Evolutionary conservation across 768 basidiomycete species (phyloP).

Genomic region (Candolleomyces aberdarensis): DNA sequence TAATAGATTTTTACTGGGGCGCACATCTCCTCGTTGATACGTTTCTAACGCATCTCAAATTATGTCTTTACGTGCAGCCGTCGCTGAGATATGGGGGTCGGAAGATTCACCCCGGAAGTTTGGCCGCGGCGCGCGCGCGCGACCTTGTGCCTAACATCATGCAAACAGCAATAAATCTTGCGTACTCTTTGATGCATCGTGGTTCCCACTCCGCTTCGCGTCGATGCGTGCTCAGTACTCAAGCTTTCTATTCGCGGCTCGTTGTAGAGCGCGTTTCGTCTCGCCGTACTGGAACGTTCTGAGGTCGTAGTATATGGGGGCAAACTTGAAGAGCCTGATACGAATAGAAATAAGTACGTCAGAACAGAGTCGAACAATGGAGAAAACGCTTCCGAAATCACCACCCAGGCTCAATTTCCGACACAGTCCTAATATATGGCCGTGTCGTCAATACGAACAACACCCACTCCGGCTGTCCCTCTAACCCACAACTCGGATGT

Average conservation of each 20-base stretch:
- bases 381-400: slow-evolving; percentile 21
- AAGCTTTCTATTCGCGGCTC: slow-evolving; percentile 53
- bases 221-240: slow-evolving; percentile 34
- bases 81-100: too few species aligned
- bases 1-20: too few species aligned
- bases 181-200: too few species aligned
- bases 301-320: slow-evolving; percentile 66
- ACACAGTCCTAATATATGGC: slow-evolving; percentile 88
- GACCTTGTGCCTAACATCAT: too few species aligned
- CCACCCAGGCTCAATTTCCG: slow-evolving; percentile 88
- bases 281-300: slow-evolving; percentile 63
- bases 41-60: too few species aligned
- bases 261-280: slow-evolving; percentile 61
- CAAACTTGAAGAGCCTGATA: slow-evolving; percentile 37
- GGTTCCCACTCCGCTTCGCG: too few species aligned
- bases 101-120: too few species aligned
- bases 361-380: too few species aligned
- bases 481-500: slow-evolving; percentile 85
- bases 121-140: too few species aligned
- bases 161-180: too few species aligned
- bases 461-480: slow-evolving; percentile 86
- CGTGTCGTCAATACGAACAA: slow-evolving; percentile 86
- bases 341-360: background rate
- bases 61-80: too few species aligned
- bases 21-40: too few species aligned